Evolutionary conservation across 345 rosid genomes (phyloP), one percentile per base, ranked within the genome.

Genomic region (Zanthoxylum bungeanum): DNA sequence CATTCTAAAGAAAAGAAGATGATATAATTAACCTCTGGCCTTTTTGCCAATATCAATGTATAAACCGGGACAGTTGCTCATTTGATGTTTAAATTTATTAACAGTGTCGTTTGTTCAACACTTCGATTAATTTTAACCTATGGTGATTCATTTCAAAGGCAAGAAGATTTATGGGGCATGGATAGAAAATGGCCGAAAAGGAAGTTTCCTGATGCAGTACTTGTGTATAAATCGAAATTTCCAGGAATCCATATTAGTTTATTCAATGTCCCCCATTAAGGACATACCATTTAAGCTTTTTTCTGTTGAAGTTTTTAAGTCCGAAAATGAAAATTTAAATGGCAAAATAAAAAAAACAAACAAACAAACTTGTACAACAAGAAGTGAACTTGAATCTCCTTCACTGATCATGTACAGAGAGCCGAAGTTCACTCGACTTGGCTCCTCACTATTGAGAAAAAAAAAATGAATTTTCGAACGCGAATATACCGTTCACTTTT

Each of bases 11-110:
- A 66, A 37, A 7, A 31, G n/a, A 69, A 6, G 33, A 37, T 64
- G 42, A 28, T 19, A 36, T 17, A 47, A 21, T 11, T 30, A 42
- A 83, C 90, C 88, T 82, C 73, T 80, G 64, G 90, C 84, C 68
- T 86, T 84, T 73, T 65, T 84, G 86, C 88, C 88, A 40, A 86
- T 79, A 52, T 78, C 64, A 25, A 57, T 64, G 79, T 71, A 84
- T 66, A 79, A 70, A 66, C 85, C 88, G 8, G 90, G 86, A 73
- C 72, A 22, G 36, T 49, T 65, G 68, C 76, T 77, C 85, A 79
- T 84, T 50, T 67, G 31, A 25, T 57, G 52, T 27, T 37, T 10
- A 53, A 57, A 37, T 53, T 42, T 57, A 8, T 17, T 46, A 75
- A 60, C 19, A 50, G 36, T 9, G 19, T 22, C 39, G 34, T 30